Base-by-base conservation (phyloP, 2,329 filamentous ascomycete species). In the Botrytis tulipae region DNA sequence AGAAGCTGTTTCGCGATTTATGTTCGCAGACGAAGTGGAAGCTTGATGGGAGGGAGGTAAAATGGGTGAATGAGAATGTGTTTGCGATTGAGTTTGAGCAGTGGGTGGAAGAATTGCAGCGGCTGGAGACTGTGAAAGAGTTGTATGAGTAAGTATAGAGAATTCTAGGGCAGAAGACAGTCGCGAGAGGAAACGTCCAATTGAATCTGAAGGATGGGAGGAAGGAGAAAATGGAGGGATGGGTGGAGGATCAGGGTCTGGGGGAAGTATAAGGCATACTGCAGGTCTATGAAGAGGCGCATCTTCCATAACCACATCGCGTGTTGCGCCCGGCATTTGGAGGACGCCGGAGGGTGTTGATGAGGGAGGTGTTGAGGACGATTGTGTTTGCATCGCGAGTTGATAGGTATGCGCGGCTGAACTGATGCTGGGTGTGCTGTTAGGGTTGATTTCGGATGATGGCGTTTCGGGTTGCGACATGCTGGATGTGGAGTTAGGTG, bases 291-390 rank as follows among this genome's bases (percentile, higher is more conserved):
- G 77, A 40, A 76, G 76, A 44, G 75, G 77, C 16, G 67, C 72
- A 65, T 80, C 78, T 54, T 75, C 77, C 80, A 81, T 81, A 22
- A 78, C 74, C 35, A 79, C 71, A 71, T 81, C 79, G 73, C 72
- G 57, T 37, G 67, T 73, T 76, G 35, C 62, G 66, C 60, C 72
- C 71, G 46, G 73, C 66, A 67, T 75, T 75, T 67, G 76, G 67
- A 42, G 71, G 29, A 77, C 76, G 59, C 74, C 71, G 16, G 70
- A 66, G 29, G n/a, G 20, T 25, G 40, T 51, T 42, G 60, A 32
- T 65, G 60, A 29, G n/a, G 46, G 63, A 71, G 75, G 46, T 67
- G 75, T 65, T 42, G 76, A 57, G 54, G 75, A n/a, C 75, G 80
- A 76, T 75, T 79, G 72, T 18, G 40, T 59, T 71, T 78, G 72